Evolutionary conservation across 2,329 filamentous ascomycete genomes (phyloP).

Genomic region (Parastagonospora avenae): DNA sequence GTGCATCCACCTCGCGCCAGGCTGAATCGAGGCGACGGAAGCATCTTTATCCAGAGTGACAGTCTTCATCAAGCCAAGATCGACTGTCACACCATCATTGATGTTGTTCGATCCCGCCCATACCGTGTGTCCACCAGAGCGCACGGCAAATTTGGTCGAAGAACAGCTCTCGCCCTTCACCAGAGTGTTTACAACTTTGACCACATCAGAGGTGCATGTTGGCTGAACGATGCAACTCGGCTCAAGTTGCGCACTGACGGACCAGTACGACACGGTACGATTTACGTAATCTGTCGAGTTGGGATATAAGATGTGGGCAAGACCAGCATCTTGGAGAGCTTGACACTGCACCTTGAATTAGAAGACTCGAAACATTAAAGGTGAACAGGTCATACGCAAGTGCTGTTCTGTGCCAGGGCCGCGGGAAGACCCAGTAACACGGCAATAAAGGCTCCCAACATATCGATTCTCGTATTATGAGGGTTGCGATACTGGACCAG

Average conservation of each 20-base stretch:
- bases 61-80: constrained; percentile 31
- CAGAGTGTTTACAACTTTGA: constrained; percentile 15
- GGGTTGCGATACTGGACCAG: not conserved
- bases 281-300: constrained; percentile 16
- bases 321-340: constrained; percentile 20
- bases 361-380: not conserved
- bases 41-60: constrained; percentile 13
- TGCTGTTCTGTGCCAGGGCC: not conserved
- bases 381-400: not conserved
- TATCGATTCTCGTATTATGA: not conserved
- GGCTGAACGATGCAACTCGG: constrained; percentile 42
- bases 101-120: constrained; percentile 39
- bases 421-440: not conserved
- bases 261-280: constrained; percentile 30
- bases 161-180: constrained; percentile 3
- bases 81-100: constrained; percentile 33
- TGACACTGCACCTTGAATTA: constrained; percentile 18
- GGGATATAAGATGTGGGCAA: constrained; percentile 17
- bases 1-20: constrained; percentile 39
- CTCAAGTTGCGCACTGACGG: constrained; percentile 27
- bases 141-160: constrained; percentile 27
- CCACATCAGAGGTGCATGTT: constrained; percentile 31
- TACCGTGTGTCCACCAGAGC: constrained; percentile 33
- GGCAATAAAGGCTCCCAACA: not conserved
- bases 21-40: constrained; percentile 25